Evolutionary conservation across 2,329 filamentous ascomycete genomes (phyloP), one percentile per base, ranked within the genome.

Genomic region (Cryphonectria japonica): DNA sequence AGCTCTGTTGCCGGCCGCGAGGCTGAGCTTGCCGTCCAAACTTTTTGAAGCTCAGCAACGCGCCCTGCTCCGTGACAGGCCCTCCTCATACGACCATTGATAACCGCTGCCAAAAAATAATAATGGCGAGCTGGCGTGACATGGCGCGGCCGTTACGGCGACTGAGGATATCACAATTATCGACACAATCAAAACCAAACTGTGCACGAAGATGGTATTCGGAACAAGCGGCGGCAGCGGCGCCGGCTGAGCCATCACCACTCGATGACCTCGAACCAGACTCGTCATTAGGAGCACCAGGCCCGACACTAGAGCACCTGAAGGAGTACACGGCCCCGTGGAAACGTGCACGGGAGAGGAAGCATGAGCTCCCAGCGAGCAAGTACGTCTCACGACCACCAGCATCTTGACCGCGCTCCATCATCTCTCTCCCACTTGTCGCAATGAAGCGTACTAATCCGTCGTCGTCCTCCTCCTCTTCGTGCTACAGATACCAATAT

Each of bases 401-500:
- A 19, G 16, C 8, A 14, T 19, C 11, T 34, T 16, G 3, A n/a
- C 50, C 11, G 29, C 29, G 46, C 64, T 52, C 22, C n/a, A 22
- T 26, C 34, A 22, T 8, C 5, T 22, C 46, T 7, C 60, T 62
- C 34, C 59, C 22, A 5, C 19, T 29, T 22, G 43, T 26, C 46
- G 57, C 57, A 29, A 41, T 19, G 5, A 39, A 26, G 3, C 22
- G 14, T 64, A 34, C 73, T 73, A 60, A 76, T 65, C 19, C 62
- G 16, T 52, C 9, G 8, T 32, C 8, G 67, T 41, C 59, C 61
- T 57, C 62, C 81, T 9, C 68, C 43, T 59, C 61, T 52, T 63
- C 81, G 82, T 72, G 26, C n/a, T 26, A 39, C 73, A 97, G 95
- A 87, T 99, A 98, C 84, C 93, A 97, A 82, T 98, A 92, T 82